Evolutionary conservation across 805 yeast species (phyloP).

Genomic region (Zygosaccharomyces bisporus): DNA sequence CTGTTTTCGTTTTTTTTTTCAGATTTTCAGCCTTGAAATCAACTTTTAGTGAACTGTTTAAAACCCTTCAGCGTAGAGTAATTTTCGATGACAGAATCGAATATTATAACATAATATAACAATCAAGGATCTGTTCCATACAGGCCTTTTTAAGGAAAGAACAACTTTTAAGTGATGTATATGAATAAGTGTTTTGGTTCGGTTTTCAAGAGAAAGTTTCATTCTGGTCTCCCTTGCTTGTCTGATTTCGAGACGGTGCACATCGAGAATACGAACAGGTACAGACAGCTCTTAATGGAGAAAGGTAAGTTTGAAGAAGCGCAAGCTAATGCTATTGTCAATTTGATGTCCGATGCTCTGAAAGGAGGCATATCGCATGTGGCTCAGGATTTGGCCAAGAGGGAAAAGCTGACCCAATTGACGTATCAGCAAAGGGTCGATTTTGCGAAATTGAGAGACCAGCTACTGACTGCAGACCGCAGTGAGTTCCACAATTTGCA

Average conservation of each 20-base stretch:
- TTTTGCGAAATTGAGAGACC: slow-evolving; percentile 91
- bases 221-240: slow-evolving; percentile 3
- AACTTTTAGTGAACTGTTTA: background rate
- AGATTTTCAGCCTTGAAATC: background rate
- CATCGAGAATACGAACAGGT: slow-evolving; percentile 68
- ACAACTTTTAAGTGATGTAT: background rate
- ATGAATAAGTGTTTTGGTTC: slow-evolving; percentile 9
- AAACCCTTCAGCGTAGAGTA: background rate
- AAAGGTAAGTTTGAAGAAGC: slow-evolving; percentile 65
- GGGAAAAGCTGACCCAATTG: slow-evolving; percentile 75
- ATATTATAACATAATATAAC: background rate
- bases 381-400: slow-evolving; percentile 74
- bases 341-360: slow-evolving; percentile 66
- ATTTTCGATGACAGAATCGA: background rate
- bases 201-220: slow-evolving; percentile 13
- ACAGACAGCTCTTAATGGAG: slow-evolving; percentile 57
- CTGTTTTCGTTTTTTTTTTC: background rate
- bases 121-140: background rate
- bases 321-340: slow-evolving; percentile 79
- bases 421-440: slow-evolving; percentile 96
- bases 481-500: slow-evolving; percentile 77
- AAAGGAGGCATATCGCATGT: slow-evolving; percentile 76
- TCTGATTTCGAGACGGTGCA: slow-evolving; percentile 36
- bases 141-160: background rate
- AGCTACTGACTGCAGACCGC: slow-evolving; percentile 80